phyloP scores from a whole-genome alignment of 257 asterid species.

The Solanum paucissectum region DNA sequence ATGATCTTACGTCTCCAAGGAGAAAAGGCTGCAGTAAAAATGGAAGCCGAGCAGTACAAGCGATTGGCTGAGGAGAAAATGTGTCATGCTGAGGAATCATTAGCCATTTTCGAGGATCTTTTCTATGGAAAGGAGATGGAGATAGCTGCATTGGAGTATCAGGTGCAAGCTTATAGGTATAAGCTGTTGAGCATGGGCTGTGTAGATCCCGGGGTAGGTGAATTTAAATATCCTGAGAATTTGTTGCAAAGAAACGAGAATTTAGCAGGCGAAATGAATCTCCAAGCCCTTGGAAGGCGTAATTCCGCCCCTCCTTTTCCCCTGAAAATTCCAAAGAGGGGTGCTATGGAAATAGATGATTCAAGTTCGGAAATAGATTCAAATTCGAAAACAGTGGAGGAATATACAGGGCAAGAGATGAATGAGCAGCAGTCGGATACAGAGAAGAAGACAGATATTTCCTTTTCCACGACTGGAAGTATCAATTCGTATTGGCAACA shows the following conservation, averaged over 20 bases:
- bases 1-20: constrained; percentile 82
- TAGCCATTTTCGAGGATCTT: constrained; percentile 68
- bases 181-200: constrained; percentile 62
- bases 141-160: constrained; percentile 60
- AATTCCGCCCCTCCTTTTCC: constrained; percentile 47
- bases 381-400: constrained; percentile 24
- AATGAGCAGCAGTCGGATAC: constrained; percentile 17
- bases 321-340: constrained; percentile 28
- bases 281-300: constrained; percentile 35
- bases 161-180: constrained; percentile 65
- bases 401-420: constrained; percentile 16
- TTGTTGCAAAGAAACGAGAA: constrained; percentile 38
- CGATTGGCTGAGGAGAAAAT: constrained; percentile 80
- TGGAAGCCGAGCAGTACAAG: constrained; percentile 93
- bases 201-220: constrained; percentile 41
- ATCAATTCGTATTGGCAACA: constrained; percentile 47
- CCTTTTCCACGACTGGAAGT: constrained; percentile 22
- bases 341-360: constrained; percentile 24
- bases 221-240: constrained; percentile 37
- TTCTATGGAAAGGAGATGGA: constrained; percentile 86
- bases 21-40: constrained; percentile 70
- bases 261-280: constrained; percentile 17
- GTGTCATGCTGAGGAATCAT: constrained; percentile 75
- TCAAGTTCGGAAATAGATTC: constrained; percentile 25
- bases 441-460: constrained; percentile 31